Percentiles rank a stretch among this genome's conserved stretches.
Conservation (phyloP, 2,329 filamentous ascomycete genomes). For the Aspergillus costaricaensis region DNA sequence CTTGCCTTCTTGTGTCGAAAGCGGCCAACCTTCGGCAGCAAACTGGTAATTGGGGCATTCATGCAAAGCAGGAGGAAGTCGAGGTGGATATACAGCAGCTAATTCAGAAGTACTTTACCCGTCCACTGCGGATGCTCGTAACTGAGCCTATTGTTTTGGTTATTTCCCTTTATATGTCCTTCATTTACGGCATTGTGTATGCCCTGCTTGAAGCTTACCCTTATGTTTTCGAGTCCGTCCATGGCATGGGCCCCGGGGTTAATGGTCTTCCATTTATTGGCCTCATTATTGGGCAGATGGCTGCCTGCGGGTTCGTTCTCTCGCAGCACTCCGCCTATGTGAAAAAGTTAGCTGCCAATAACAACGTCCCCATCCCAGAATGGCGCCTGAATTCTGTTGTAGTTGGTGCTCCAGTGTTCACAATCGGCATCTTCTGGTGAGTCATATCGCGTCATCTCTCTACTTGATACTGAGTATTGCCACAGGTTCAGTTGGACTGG, state of each 20-base stretch:
- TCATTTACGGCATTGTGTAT: conserved; percentile 30
- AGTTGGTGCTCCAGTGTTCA: conserved; percentile 53
- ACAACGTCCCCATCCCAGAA: conserved; percentile 57
- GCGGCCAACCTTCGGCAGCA: conserved; percentile 52
- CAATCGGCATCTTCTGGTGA: conserved; percentile 68
- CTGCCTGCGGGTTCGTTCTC: conserved; percentile 67
- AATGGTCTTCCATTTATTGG: conserved; percentile 81
- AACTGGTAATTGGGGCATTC: conserved; percentile 59
- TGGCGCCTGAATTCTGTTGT: conserved; percentile 59
- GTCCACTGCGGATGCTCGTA: conserved; percentile 40
- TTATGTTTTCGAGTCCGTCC: conserved; percentile 50
- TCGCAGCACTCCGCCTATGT: conserved; percentile 67
- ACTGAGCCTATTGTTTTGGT: conserved; percentile 41
- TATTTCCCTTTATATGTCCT: conserved; percentile 37
- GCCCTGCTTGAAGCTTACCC: conserved; percentile 40
- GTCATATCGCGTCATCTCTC: no score
- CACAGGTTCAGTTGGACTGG: conserved; percentile 67
- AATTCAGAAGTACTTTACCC: conserved; percentile 49
- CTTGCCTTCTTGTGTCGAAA: conserved; percentile 54
- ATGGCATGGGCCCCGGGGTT: conserved; percentile 69
- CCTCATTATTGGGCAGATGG: conserved; percentile 71
- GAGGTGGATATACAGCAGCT: conserved; percentile 50
- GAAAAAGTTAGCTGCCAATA: conserved; percentile 68
- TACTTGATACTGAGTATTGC: no score
- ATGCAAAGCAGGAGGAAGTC: conserved; percentile 54